A percentile compares a stretch with the other conserved stretches of the same genome.
These are phyloP conservation scores for Boletales sp. DNA, from an alignment of 768 basidiomycete species.

Conservation along the genomic window DNA sequence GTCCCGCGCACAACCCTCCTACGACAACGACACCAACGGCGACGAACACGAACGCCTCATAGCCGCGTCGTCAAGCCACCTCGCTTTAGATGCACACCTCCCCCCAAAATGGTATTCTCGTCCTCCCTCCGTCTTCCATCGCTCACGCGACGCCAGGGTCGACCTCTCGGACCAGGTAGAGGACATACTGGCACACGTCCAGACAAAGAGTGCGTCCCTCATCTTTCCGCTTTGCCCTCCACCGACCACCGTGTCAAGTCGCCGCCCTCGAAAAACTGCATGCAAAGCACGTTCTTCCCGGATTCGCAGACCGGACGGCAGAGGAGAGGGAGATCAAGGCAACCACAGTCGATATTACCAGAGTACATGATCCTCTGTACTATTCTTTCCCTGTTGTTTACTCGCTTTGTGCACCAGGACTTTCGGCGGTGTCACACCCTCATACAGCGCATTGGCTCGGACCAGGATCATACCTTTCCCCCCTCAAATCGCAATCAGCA, in stretches of 20 bases:
- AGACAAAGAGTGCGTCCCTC: constrained; percentile 68
- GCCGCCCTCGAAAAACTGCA: constrained; percentile 90
- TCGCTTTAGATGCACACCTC: constrained; percentile 55
- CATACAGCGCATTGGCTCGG: constrained; percentile 67
- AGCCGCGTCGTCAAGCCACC: constrained; percentile 33
- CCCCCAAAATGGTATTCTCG: constrained; percentile 80
- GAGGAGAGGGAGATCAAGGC: constrained; percentile 94
- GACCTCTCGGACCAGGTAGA: constrained; percentile 90
- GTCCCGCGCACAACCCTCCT: constrained; percentile 39
- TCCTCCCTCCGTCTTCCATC: constrained; percentile 1
- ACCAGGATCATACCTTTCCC: constrained; percentile 61
- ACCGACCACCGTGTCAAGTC: constrained; percentile 49
- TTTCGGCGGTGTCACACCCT: constrained; percentile 41
- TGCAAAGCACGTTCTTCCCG: constrained; percentile 92
- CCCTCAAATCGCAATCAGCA: constrained; percentile 46
- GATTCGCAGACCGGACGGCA: constrained; percentile 89
- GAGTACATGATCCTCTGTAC: constrained; percentile 44
- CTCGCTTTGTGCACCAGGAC: constrained; percentile 24
- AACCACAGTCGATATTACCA: constrained; percentile 83
- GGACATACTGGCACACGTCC: constrained; percentile 62
- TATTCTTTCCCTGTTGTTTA: constrained; percentile 9
- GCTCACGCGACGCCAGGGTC: constrained; percentile 56
- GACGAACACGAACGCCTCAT: constrained; percentile 71
- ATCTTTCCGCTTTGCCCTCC: constrained; percentile 7
- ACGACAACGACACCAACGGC: constrained; percentile 44